Evolutionary conservation across 257 asterid species (phyloP).

Genomic region (Nicotiana undulata): DNA sequence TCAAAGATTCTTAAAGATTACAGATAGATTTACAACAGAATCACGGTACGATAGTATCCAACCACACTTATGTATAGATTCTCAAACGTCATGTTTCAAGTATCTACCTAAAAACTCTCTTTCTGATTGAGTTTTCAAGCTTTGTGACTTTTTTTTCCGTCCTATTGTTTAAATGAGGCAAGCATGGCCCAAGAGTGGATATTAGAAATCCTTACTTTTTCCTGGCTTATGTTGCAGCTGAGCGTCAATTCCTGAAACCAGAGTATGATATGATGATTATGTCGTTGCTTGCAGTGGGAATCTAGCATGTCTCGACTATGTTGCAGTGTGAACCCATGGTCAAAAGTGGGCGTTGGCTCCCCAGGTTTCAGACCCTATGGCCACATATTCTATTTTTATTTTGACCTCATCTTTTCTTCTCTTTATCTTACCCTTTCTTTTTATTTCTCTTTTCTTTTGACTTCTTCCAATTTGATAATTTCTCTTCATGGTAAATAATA

Average conservation of each 20-base stretch:
- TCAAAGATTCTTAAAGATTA: background rate
- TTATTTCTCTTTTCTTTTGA: too few species aligned
- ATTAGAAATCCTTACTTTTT: slow-evolving; percentile 38
- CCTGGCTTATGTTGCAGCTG: slow-evolving; percentile 51
- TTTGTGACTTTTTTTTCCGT: background rate
- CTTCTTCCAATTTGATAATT: too few species aligned
- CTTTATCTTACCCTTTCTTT: too few species aligned
- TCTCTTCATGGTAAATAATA: too few species aligned
- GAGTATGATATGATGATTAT: slow-evolving; percentile 53
- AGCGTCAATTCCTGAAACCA: slow-evolving; percentile 48
- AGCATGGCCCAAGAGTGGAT: slow-evolving; percentile 54
- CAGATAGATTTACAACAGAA: background rate
- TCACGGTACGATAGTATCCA: too few species aligned
- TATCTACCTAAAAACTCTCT: background rate
- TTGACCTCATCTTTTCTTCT: too few species aligned
- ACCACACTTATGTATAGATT: background rate
- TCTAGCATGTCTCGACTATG: slow-evolving; percentile 46
- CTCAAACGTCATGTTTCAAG: background rate
- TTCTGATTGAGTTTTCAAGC: background rate
- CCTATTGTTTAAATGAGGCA: slow-evolving; percentile 28
- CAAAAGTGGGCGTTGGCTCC: too few species aligned
- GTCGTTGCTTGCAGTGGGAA: slow-evolving; percentile 41
- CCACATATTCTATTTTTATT: too few species aligned
- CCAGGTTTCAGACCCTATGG: too few species aligned
- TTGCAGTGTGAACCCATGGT: slow-evolving; percentile 12